Evolutionary conservation across 176 grass and related monocot genomes (phyloP).

Genomic region (Sorghum bicolor): DNA sequence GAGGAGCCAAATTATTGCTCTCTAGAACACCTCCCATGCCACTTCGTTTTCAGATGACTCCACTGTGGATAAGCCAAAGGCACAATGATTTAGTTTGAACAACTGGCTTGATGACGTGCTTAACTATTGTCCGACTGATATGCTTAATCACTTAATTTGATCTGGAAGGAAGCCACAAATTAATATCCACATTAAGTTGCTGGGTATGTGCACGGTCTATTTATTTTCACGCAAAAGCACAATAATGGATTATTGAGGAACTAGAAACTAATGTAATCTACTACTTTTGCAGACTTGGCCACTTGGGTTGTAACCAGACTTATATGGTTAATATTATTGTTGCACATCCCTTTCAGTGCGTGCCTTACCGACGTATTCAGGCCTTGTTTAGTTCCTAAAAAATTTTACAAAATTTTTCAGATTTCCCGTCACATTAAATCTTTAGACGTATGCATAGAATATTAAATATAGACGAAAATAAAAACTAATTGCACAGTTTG

Average conservation of each 20-base stretch:
- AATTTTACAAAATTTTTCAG: too few species aligned
- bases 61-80: slow-evolving; percentile 1
- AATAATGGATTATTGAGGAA: not conserved
- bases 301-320: not conserved
- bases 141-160: not conserved
- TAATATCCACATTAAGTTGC: not conserved
- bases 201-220: not conserved
- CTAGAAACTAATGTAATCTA: not conserved
- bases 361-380: not conserved
- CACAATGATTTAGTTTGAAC: not conserved
- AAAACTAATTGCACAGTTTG: too few species aligned
- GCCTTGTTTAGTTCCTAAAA: not conserved
- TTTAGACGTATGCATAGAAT: too few species aligned
- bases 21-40: not conserved
- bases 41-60: not conserved
- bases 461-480: too few species aligned
- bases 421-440: too few species aligned
- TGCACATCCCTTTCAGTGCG: not conserved
- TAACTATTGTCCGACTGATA: slow-evolving; percentile 14
- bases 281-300: not conserved
- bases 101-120: not conserved
- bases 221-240: not conserved
- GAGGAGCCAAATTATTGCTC: not conserved
- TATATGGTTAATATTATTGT: not conserved
- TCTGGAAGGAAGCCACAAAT: not conserved